Base-by-base conservation (phyloP, 495 filamentous ascomycete species). In the Penicillium diatomitis region DNA sequence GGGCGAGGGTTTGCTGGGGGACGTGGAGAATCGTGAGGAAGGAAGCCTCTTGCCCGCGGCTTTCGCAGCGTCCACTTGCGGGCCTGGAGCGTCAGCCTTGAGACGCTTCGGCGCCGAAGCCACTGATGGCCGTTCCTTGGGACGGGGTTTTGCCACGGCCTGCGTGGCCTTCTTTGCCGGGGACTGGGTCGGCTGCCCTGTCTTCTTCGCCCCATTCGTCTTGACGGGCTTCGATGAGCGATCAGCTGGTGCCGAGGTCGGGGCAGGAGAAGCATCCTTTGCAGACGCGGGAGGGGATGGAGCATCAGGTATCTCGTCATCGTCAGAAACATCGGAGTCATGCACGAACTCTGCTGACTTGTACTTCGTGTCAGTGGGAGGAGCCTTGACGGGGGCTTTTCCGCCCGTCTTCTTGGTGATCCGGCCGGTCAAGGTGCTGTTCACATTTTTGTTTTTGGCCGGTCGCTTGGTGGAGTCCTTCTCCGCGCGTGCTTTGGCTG, bases 341-440 rank as follows among this genome's bases (percentile, higher is more conserved):
- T 81, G 69, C 10, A 94, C 78, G 50, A 83, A 84, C 66, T 91
- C 86, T 4, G 81, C 77, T 1, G 88, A 94, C 49, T 85, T 83
- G 57, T 77, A 69, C 51, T 80, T 80, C 53, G 52, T 64, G 33
- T 75, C 66, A 12, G 31, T 33, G 6, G 40, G 9, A 8, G 56
- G 9, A 8, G 56, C 32, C 42, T 76, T 70, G 8, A 58, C 47
- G 0, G 56, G 56, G 5, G 72, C 54, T 60, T 83, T 85, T 44
- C 65, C 66, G 31, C 65, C 64, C 5, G 71, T 59, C 51, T 74
- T 77, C 56, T 78, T 80, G 32, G 68, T 77, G 11, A 74, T 63
- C 31, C 78, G 78, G 8, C 70, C 68, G 5, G 73, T 68, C 51
- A 77, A 65, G 0, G 71, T 70, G 27, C 64, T 62, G 49, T 75